Evolutionary conservation across 179 eudicot genomes (phyloP).

Genomic region (Camellia oleifera): DNA sequence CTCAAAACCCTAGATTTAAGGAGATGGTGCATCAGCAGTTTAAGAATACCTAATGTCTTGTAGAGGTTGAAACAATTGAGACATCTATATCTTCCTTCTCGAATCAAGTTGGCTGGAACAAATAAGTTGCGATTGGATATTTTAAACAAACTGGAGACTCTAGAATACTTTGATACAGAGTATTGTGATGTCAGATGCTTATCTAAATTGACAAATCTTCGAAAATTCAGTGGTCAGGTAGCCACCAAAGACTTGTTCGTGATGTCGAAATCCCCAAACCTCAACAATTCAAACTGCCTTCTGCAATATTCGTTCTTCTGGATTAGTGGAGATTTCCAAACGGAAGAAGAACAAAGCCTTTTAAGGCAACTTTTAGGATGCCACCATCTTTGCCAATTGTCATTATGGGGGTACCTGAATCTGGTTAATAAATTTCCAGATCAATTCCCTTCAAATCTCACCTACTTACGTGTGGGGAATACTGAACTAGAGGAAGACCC

Average conservation of each 20-base stretch:
- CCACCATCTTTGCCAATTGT: conserved; percentile 8
- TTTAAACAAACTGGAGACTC: no score
- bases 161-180: no score
- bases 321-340: conserved; percentile 1
- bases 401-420: neutral
- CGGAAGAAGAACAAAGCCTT: conserved; percentile 1
- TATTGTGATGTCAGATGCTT: no score
- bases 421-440: neutral
- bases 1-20: conserved; percentile 43
- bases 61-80: no score
- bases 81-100: no score
- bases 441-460: conserved; percentile 1
- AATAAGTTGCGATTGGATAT: no score
- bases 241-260: no score
- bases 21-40: neutral
- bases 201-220: no score
- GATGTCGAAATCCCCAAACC: neutral
- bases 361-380: conserved; percentile 4
- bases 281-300: neutral
- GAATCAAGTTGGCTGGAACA: no score
- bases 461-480: neutral
- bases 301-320: no score
- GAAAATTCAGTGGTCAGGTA: no score
- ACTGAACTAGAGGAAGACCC: conserved; percentile 16
- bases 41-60: no score